Conservation (phyloP, 176 grass and related monocot genomes). For the Eremochloa ophiuroides region DNA sequence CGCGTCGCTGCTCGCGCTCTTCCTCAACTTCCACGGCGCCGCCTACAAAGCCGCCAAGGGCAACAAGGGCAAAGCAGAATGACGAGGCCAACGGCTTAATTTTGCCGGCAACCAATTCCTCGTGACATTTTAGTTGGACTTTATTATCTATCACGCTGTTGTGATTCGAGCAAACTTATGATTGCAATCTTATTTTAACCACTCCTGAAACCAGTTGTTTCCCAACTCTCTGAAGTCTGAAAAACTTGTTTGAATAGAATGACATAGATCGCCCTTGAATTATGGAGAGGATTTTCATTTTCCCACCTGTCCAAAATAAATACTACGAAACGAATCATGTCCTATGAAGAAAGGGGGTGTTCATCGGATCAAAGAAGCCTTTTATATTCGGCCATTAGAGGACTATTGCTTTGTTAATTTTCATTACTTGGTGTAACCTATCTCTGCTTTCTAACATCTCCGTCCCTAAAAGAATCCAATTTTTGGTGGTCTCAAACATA, state of each 20-base stretch:
- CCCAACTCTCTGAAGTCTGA: neutral
- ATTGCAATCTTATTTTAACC: neutral
- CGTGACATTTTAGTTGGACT: neutral
- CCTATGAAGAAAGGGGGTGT: no score
- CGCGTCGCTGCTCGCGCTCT: constrained; percentile 72
- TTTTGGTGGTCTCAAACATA: no score
- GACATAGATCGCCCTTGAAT: neutral
- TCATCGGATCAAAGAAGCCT: no score
- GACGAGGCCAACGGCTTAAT: neutral
- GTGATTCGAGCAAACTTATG: neutral
- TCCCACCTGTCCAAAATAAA: neutral
- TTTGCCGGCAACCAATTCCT: neutral
- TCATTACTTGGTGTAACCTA: no score
- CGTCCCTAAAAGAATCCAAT: no score
- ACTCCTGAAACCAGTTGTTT: neutral
- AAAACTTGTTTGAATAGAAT: neutral
- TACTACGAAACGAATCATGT: no score
- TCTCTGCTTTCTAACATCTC: no score
- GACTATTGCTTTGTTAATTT: no score
- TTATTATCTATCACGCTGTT: neutral
- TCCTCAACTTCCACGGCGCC: constrained; percentile 72
- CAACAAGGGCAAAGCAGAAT: constrained; percentile 18
- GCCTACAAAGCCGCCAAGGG: constrained; percentile 54
- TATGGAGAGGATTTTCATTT: no score
- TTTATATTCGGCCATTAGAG: no score